Evolutionary conservation across 495 filamentous ascomycete genomes (phyloP), one percentile per base, ranked within the genome.

Genomic region (Trypethelium eluteriae): DNA sequence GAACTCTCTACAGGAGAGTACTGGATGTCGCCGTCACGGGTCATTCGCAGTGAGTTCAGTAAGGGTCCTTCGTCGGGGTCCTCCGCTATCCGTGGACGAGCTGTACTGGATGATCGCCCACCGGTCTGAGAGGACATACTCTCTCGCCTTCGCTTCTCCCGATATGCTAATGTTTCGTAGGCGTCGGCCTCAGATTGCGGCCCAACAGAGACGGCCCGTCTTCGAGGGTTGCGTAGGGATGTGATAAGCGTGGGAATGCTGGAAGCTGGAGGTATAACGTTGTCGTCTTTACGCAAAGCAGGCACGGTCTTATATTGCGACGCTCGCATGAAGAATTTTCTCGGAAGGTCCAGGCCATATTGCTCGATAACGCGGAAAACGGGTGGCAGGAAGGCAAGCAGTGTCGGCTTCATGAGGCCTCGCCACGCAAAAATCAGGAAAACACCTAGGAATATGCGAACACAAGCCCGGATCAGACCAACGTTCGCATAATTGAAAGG

Each of bases 161-260:
- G 85, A 71, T 93, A 96, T n/a, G 94, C 94, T 32, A 98, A 79
- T 18, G 91, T 92, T 78, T 98, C 94, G 73, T 96, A 96, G 6
- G 93, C 94, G 75, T 98, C 94, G 2, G 94, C 94, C 66, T 89
- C 91, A 36, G 92, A 96, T 77, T 98, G 94, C 5, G 94, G 94
- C 0, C 94, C 94, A 39, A 98, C 83, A 34, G 92, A 96, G 34
- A 97, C 85, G 46, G 90, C 86, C n/a, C 94, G 84, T 65, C 84
- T 84, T 67, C 89, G 81, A 0, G 91, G 91, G 70, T 94, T 88
- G 16, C 91, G 84, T 18, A 98, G 88, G 6, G 85, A 91, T 10
- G 83, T 86, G 12, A 97, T 80, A 57, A 97, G 77, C 25, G 83
- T 83, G 10, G 94, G 89, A 16, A 98, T 81, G 62, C 97, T 92